These are phyloP conservation scores for Blumeria hordei DNA, from an alignment of 2,329 filamentous ascomycete species.

Conservation along the genomic window DNA sequence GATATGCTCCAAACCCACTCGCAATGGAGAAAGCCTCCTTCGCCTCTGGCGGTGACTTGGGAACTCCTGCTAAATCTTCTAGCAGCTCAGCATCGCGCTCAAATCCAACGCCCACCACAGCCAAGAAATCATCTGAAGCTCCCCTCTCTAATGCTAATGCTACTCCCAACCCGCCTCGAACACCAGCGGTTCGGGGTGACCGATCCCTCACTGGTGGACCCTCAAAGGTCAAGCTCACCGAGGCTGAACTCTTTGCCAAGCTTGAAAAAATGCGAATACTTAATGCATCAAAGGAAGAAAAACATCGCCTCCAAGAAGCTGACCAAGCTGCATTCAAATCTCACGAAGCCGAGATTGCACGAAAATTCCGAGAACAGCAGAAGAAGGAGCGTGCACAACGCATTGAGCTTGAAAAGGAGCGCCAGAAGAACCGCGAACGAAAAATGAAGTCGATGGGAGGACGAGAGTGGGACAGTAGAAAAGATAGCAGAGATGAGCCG, in stretches of 20 bases:
- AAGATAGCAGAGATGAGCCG: slow-evolving; percentile 10
- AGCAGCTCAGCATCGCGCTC: not conserved
- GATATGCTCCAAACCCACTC: not conserved
- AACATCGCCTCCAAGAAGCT: slow-evolving; percentile 41
- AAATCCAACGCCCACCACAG: not conserved
- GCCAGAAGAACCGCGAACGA: slow-evolving; percentile 15
- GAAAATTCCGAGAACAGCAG: slow-evolving; percentile 18
- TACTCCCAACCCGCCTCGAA: not conserved
- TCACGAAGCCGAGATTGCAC: slow-evolving; percentile 32
- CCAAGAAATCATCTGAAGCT: not conserved
- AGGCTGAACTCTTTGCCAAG: slow-evolving; percentile 34
- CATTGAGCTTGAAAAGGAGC: slow-evolving; percentile 15
- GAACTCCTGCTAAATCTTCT: not conserved
- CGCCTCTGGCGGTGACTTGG: not conserved
- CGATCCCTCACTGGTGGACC: slow-evolving; percentile 27
- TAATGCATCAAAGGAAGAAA: slow-evolving; percentile 31
- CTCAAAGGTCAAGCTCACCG: slow-evolving; percentile 34
- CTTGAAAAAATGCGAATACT: slow-evolving; percentile 36
- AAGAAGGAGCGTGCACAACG: slow-evolving; percentile 11
- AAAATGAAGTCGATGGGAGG: slow-evolving; percentile 15
- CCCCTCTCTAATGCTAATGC: not conserved
- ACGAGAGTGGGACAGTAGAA: slow-evolving; percentile 15
- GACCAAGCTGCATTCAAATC: slow-evolving; percentile 35
- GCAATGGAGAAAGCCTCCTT: not conserved
- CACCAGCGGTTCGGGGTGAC: slow-evolving; percentile 26